phyloP scores from a whole-genome alignment of 1,139 yeast species.

The Nakaseomyces sp. region DNA sequence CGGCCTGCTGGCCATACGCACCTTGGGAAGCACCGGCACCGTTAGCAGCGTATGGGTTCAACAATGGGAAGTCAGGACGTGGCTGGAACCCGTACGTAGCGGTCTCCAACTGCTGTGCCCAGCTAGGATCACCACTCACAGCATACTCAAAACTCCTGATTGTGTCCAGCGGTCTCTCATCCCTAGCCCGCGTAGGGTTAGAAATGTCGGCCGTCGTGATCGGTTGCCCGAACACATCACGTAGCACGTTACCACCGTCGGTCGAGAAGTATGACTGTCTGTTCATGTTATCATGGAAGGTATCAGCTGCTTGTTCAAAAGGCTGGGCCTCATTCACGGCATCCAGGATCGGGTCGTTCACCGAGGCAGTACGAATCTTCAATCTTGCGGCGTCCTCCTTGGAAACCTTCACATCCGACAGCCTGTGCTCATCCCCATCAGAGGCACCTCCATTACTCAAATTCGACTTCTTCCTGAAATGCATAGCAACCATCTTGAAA shows the following conservation, averaged over 20 bases:
- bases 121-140: slow-evolving; percentile 74
- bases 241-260: slow-evolving; percentile 32
- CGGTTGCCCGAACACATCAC: slow-evolving; percentile 78
- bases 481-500: slow-evolving; percentile 13
- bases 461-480: slow-evolving; percentile 26
- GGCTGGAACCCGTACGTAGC: slow-evolving; percentile 71
- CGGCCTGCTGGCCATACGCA: slow-evolving; percentile 44
- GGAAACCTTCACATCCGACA: slow-evolving; percentile 31
- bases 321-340: slow-evolving; percentile 97
- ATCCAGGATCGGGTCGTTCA: slow-evolving; percentile 80
- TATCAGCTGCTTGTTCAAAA: slow-evolving; percentile 63
- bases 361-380: slow-evolving; percentile 49
- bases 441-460: slow-evolving; percentile 14
- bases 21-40: slow-evolving; percentile 31
- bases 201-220: slow-evolving; percentile 74
- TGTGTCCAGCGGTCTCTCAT: slow-evolving; percentile 95
- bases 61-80: slow-evolving; percentile 44
- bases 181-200: slow-evolving; percentile 85
- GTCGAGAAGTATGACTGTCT: slow-evolving; percentile 23
- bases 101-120: slow-evolving; percentile 74
- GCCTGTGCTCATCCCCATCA: slow-evolving; percentile 4
- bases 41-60: slow-evolving; percentile 49
- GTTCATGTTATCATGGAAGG: slow-evolving; percentile 27
- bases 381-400: slow-evolving; percentile 39
- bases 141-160: slow-evolving; percentile 88